Base-by-base conservation (phyloP, 208 protist species). In the Leishmania braziliensis region DNA sequence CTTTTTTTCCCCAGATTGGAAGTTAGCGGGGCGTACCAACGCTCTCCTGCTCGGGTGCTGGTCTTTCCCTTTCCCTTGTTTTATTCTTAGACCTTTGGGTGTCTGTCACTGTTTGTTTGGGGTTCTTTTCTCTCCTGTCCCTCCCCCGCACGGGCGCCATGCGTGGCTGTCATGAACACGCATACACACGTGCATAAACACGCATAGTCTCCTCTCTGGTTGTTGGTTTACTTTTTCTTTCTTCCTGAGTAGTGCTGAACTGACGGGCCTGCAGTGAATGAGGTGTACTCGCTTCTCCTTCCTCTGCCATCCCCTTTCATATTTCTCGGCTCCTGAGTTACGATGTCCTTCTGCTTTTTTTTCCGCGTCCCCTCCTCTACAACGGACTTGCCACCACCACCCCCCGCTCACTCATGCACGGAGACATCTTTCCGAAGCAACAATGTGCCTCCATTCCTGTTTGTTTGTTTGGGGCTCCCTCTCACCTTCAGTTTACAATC, bases 401-500 rank as follows among this genome's bases (percentile, higher is more conserved):
- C 58, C 0, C 8, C 26, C 58, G 29, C 58, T 29, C 6, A 29
- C 58, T 63, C 26, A 63, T 63, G 58, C 58, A 33, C 58, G 8
- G 58, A 12, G 58, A 29, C 39, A 71, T 43, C 18, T 50, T 36
- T 71, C 39, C 20, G 20, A 5, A 12, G 6, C n/a, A 26, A 46
- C 9, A 43, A 36, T 2, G 66, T 71, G 36, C 36, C 26, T 46
- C 3, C 18, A 6, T 23, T 50, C 20, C 18, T 71, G 3, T 29
- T 33, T 63, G 63, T 69, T 20, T 33, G 33, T 43, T 33, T 33
- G 26, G 23, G 23, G 23, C 60, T 26, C n/a, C 60, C 8, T 23
- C 20, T 66, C 65, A 65, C 18, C 33, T 80, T 80, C 70, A 73
- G 23, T 65, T 80, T 46, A 46, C 43, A 46, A 39, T 81, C 43